Conservation (phyloP, 768 basidiomycete species). For the Amanita pallidorosea region DNA sequence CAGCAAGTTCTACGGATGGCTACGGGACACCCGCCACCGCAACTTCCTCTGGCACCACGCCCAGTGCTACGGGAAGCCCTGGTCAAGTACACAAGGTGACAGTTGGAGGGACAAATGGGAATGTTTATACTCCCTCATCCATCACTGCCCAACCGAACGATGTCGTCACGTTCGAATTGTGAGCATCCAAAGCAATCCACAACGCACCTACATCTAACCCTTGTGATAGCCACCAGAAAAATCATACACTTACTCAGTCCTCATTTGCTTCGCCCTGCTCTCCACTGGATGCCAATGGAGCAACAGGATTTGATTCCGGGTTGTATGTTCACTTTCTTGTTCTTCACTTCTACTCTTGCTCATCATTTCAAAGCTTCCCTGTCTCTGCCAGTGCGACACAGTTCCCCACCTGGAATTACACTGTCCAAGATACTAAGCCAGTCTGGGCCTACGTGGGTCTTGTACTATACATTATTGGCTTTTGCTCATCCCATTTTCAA, state of each 20-base stretch:
- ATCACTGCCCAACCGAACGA: constrained; percentile 43
- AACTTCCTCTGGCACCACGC: constrained; percentile 7
- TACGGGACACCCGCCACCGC: constrained; percentile 5
- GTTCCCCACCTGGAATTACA: constrained; percentile 47
- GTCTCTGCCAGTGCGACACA: constrained; percentile 30
- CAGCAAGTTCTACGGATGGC: constrained; percentile 29
- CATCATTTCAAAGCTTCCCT: constrained; percentile 17
- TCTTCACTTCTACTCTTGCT: not conserved
- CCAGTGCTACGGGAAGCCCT: constrained; percentile 40
- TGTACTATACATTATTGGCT: not conserved
- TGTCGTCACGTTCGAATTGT: constrained; percentile 52
- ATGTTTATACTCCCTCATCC: constrained; percentile 40
- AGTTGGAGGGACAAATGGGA: constrained; percentile 39
- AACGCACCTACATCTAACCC: constrained; percentile 3
- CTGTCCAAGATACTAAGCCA: constrained; percentile 46
- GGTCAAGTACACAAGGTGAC: constrained; percentile 40
- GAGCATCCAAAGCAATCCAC: constrained; percentile 11
- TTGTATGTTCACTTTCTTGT: constrained; percentile 31
- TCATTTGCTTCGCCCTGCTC: constrained; percentile 51
- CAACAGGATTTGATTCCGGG: constrained; percentile 43
- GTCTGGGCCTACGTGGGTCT: constrained; percentile 44
- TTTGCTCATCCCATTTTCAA: constrained; percentile 11
- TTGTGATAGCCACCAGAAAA: constrained; percentile 43
- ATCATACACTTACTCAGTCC: constrained; percentile 57
- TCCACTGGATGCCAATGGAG: constrained; percentile 26